Conservation (phyloP, 202 grass and related monocot genomes). For the Setaria viridis region DNA sequence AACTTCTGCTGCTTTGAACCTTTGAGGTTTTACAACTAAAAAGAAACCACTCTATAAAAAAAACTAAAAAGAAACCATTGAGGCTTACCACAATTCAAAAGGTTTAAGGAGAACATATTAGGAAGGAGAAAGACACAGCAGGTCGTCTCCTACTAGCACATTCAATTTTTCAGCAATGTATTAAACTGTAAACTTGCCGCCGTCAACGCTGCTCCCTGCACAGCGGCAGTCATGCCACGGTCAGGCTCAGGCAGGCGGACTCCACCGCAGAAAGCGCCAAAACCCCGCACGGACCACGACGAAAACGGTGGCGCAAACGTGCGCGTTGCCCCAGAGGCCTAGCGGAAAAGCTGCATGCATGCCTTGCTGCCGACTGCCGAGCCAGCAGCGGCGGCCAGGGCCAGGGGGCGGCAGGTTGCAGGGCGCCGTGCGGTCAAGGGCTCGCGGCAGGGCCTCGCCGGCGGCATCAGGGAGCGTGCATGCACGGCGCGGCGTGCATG, state of each 20-base stretch:
- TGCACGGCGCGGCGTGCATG: conserved; percentile 3
- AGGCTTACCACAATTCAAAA: not conserved
- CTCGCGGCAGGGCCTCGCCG: not conserved
- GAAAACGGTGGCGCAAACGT: conserved; percentile 35
- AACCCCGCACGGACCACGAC: not conserved
- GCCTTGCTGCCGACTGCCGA: not conserved
- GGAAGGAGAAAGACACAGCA: not conserved
- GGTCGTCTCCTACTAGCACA: not conserved
- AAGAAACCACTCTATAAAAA: too few relatives aligned
- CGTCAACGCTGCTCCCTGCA: not conserved
- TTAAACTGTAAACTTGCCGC: not conserved
- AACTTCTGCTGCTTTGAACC: not conserved
- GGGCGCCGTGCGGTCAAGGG: not conserved
- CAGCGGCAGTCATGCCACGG: not conserved
- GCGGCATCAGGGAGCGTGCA: conserved; percentile 33
- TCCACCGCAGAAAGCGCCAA: not conserved
- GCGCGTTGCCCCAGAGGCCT: conserved; percentile 25
- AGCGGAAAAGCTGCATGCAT: not conserved
- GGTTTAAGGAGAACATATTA: not conserved
- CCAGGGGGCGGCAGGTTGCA: not conserved
- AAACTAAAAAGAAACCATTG: not conserved
- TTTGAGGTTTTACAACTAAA: not conserved
- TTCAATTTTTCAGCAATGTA: not conserved
- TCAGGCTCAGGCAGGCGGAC: not conserved
- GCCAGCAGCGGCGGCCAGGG: not conserved